Base-by-base conservation (phyloP, 352 stramenopile genomes). In the Globisporangium emineosum region DNA sequence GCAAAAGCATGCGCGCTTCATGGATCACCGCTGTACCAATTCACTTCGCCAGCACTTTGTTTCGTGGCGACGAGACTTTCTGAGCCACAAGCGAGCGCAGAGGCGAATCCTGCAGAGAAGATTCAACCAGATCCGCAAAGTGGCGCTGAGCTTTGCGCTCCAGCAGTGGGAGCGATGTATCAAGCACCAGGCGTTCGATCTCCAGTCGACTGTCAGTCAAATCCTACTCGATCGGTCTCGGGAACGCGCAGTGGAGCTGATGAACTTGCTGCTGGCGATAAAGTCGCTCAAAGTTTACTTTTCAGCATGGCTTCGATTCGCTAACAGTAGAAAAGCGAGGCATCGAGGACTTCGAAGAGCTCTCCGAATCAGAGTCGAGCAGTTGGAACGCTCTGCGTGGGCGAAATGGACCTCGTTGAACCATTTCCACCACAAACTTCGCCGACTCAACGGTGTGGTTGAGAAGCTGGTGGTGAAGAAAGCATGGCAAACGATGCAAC, bases 171-270 rank as follows among this genome's bases (percentile, higher is more conserved):
- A 57, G 61, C 61, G 33, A 5, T 47, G 12, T 5, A 27, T 40
- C 17, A 45, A 27, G 33, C 30, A 33, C 15, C 53, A 67, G 4
- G 30, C 61, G 30, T 19, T 67, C 3, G 47, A 29, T 5, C 9
- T 67, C 30, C 52, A 67, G 40, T 29, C 42, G 21, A 57, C 61
- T 1, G 51, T 67, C 37, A 33, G 32, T 13, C 53, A 62, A 17
- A 62, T 67, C 32, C 40, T 68, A 6, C 56, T 65, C 15, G 63
- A 64, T 7, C 25, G 27, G 3, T 54, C 49, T 2, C 40, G 67
- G 21, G 58, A 65, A 17, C 63, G 57, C 42, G 35, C 21, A 9
- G 30, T 35, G 2, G 29, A 43, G 37, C 30, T 65, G 12, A 55
- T 57, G 47, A 19, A 29, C 0, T 7, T 40, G 8, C 29, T 57